Evolutionary conservation across 2,329 filamentous ascomycete genomes (phyloP), one percentile per base, ranked within the genome.

Genomic region (Penicillium brasilianum): DNA sequence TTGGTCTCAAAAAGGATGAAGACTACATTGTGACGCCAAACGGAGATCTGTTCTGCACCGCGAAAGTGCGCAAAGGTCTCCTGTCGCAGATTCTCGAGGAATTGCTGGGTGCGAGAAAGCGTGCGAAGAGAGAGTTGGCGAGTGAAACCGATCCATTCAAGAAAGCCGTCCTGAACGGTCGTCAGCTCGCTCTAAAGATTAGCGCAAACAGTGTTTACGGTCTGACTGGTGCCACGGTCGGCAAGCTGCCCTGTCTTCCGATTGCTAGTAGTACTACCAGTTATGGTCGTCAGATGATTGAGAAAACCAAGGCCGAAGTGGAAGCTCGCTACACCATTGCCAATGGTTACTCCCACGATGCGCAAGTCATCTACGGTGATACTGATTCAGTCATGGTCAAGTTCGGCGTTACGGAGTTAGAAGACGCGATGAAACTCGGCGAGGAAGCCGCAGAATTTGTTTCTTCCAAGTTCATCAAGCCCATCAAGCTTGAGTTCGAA

Each of bases 341-440:
- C 53, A 98, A 99, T 71, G 95, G 95, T 18, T 99, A 98, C 78
- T 88, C 86, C 1, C 92, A 98, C 75, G 91, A 99, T 76, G 95
- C 95, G 0, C 89, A 97, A 74, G 95, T 99, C 80, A 96, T 99
- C 65, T 99, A 99, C 70, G 95, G 95, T 81, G 95, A 99, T 78
- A 99, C 95, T 1, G 95, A 99, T 84, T 99, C 95, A 9, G 95
- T 99, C 80, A 99, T 99, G 95, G 94, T 99, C 63, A 98, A 97
- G 74, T 99, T 99, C 69, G 95, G 95, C 46, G 93, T 93, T 10
- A 89, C 88, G 44, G 93, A 97, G 66, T 83, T 99, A 18, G 85
- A 87, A 6, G 91, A 95, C 66, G 90, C 93, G 22, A 99, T 99
- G 95, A 93, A 90, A 72, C 83, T 99, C 25, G 95, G 95, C n/a